Percentiles rank a stretch among this genome's conserved stretches.
These are phyloP conservation scores for Pyrenophora tritici-repentis DNA, from an alignment of 2,329 filamentous ascomycete species.

Conservation along the genomic window DNA sequence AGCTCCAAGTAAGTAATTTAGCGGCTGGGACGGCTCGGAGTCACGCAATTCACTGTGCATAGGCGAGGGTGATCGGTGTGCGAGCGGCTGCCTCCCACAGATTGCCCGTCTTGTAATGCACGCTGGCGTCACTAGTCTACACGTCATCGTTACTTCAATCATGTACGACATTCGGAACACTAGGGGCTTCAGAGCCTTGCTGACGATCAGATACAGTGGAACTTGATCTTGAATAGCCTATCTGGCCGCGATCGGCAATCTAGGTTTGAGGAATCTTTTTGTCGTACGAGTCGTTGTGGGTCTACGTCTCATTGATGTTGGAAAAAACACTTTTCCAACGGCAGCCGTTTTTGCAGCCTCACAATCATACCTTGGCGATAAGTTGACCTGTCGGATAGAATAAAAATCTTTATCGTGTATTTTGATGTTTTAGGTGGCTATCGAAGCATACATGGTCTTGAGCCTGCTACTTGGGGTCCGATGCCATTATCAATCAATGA, in stretches of 20 bases:
- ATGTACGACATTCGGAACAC: conserved; percentile 16
- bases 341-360: not conserved
- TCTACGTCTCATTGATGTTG: not conserved
- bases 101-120: conserved; percentile 6
- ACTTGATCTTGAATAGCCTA: conserved; percentile 1
- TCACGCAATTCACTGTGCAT: conserved; percentile 13
- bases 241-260: conserved; percentile 9
- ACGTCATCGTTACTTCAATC: conserved; percentile 39
- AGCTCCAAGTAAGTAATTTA: conserved; percentile 15
- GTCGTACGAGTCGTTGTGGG: conserved; percentile 1
- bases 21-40: conserved; percentile 20
- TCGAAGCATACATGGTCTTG: not conserved
- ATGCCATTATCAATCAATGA: not conserved
- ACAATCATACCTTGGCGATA: not conserved
- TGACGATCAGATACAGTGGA: conserved; percentile 2
- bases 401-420: not conserved
- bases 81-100: conserved; percentile 5
- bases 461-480: not conserved
- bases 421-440: conserved; percentile 1
- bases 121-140: conserved; percentile 28
- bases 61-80: conserved; percentile 21
- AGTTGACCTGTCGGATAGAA: too few relatives aligned
- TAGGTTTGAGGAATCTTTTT: conserved; percentile 4
- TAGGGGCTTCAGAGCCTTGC: conserved; percentile 4
- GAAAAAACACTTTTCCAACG: too few relatives aligned